phyloP scores from a whole-genome alignment of 1,139 yeast species.

The Arxiozyma slooffiae region DNA sequence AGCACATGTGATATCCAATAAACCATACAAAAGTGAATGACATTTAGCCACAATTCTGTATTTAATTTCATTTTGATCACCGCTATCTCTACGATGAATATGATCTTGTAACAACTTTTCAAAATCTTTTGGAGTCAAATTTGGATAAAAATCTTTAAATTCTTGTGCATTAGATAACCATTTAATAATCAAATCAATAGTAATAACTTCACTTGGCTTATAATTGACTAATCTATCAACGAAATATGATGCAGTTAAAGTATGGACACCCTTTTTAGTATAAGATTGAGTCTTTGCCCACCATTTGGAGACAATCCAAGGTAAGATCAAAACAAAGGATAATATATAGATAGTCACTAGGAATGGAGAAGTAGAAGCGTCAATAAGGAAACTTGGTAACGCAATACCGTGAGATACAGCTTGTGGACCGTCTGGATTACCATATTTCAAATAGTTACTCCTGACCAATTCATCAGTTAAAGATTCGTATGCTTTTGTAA shows the following conservation, averaged over 20 bases:
- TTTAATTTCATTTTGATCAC: conserved; percentile 32
- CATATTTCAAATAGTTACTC: conserved; percentile 75
- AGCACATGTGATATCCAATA: conserved; percentile 70
- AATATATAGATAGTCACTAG: conserved; percentile 55
- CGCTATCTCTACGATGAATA: conserved; percentile 41
- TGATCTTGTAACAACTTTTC: conserved; percentile 46
- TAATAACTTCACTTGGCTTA: conserved; percentile 65
- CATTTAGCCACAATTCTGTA: conserved; percentile 52
- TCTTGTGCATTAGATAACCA: conserved; percentile 61
- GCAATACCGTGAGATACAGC: conserved; percentile 95
- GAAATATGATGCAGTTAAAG: conserved; percentile 68
- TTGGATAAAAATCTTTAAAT: conserved; percentile 39
- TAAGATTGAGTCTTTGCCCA: conserved; percentile 77
- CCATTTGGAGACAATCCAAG: conserved; percentile 75
- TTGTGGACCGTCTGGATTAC: conserved; percentile 98
- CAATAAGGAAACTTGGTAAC: conserved; percentile 82
- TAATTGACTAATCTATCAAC: conserved; percentile 56
- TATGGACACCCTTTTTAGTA: conserved; percentile 77
- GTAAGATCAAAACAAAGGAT: conserved; percentile 69
- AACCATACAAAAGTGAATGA: conserved; percentile 59
- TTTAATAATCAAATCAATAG: conserved; percentile 47
- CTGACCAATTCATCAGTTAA: conserved; percentile 82
- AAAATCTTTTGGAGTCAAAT: conserved; percentile 40
- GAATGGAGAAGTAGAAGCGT: conserved; percentile 65
- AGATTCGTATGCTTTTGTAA: conserved; percentile 89